Evolutionary conservation across 345 rosid species (phyloP).

Genomic region (Ailanthus altissimus): DNA sequence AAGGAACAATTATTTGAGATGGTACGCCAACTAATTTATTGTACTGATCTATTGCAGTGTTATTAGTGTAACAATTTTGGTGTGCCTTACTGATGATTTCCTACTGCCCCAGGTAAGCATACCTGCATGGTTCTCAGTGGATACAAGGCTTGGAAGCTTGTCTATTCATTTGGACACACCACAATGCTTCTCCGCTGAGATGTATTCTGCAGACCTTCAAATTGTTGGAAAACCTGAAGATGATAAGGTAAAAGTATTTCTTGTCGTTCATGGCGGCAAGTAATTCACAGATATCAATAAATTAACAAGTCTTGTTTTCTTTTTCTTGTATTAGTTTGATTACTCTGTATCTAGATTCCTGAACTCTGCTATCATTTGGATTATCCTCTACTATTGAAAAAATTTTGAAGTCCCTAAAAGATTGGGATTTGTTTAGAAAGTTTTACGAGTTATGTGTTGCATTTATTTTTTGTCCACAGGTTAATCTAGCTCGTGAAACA

Average conservation of each 20-base stretch:
- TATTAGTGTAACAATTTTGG: neutral
- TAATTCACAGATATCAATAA: neutral
- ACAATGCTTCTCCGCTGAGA: slow-evolving; percentile 98
- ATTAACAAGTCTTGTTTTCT: neutral
- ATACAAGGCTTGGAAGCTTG: slow-evolving; percentile 93
- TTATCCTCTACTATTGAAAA: neutral
- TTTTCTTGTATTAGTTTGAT: slow-evolving; percentile 4
- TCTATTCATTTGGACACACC: slow-evolving; percentile 96
- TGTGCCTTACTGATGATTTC: slow-evolving; percentile 25
- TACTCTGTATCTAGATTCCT: neutral
- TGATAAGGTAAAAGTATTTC: slow-evolving; percentile 68
- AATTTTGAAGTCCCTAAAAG: neutral
- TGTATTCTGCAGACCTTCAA: slow-evolving; percentile 95
- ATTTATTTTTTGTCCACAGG: slow-evolving; percentile 48
- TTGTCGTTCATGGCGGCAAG: neutral
- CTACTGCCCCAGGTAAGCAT: slow-evolving; percentile 73
- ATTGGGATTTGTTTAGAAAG: neutral
- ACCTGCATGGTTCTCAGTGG: slow-evolving; percentile 98
- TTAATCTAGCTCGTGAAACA: slow-evolving; percentile 96
- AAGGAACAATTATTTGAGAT: slow-evolving; percentile 94
- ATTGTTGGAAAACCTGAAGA: slow-evolving; percentile 94
- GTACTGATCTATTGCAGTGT: neutral
- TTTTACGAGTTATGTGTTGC: neutral
- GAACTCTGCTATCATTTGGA: neutral
- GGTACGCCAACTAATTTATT: slow-evolving; percentile 43